Evolutionary conservation across 179 eudicot genomes (phyloP), one percentile per base, ranked within the genome.

Genomic region (Sideroxylon spinosum): DNA sequence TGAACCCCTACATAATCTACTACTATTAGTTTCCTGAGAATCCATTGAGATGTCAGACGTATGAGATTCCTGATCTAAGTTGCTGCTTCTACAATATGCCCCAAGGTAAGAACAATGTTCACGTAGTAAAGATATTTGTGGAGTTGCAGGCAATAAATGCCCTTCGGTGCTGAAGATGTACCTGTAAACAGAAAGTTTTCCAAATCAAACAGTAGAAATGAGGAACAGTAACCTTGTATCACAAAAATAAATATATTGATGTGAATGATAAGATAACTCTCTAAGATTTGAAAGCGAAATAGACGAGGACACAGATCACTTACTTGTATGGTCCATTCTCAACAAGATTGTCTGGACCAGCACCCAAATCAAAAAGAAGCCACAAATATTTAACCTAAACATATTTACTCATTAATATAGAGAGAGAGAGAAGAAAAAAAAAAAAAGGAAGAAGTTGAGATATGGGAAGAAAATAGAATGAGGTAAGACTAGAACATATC

Each of bases 291-390:
- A 64, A 74, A 73, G 73, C 10, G 6, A 19, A 75, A 59, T 8
- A 55, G 49, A 64, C 23, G 11, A 62, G 44, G 19, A 44, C 25
- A 20, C 63, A 75, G 71, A 46, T 22, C 57, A 84, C 95, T 85
- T 84, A 93, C 99, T 85, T 90, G 89, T 95, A 93, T 62, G 99
- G 97, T 65, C 99, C 99, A 81, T 87, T 95, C 87, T 95, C 99
- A 61, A 95, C 95, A 66, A 95, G 91, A 86, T 95, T 93, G 85
- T 95, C 98, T 49, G 93, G 88, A 80, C 97, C 99, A 80, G 89
- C 95, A 70, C 98, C 99, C 86, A 93, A 85, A 88, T 95, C 99
- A 87, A 93, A 95, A 73, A 95, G 94, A 84, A 95, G 92, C 98
- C 99, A 95, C 82, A 95, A 77, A 81, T 95, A 95, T 80, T 95